Evolutionary conservation across 805 yeast species (phyloP).

Genomic region (Candida germanica): DNA sequence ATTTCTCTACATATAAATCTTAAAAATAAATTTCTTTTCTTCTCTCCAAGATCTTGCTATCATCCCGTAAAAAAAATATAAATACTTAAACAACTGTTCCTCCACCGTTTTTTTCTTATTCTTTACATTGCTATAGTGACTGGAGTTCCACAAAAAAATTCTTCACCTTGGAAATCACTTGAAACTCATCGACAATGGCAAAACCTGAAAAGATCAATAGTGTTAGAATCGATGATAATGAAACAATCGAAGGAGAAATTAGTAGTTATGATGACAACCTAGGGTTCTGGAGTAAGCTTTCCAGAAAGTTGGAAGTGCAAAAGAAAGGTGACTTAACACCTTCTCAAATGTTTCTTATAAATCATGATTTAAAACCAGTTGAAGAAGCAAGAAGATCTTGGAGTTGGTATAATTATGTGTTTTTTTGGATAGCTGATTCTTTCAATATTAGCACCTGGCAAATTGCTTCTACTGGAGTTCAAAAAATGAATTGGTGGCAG

Average conservation of each 20-base stretch:
- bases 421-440: conserved; percentile 87
- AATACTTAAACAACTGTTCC: too few species aligned
- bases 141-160: background rate
- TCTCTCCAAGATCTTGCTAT: too few species aligned
- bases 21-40: too few species aligned
- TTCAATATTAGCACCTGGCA: conserved; percentile 90
- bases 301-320: conserved; percentile 26
- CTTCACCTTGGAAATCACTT: too few species aligned
- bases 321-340: conserved; percentile 44
- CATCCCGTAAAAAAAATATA: too few species aligned
- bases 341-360: conserved; percentile 64
- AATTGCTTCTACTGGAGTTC: conserved; percentile 80
- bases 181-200: background rate
- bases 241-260: conserved; percentile 10
- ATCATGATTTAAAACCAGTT: conserved; percentile 77
- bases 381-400: conserved; percentile 74
- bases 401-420: conserved; percentile 78
- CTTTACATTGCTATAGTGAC: too few species aligned
- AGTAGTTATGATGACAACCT: conserved; percentile 10
- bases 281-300: conserved; percentile 12
- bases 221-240: conserved; percentile 7
- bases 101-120: too few species aligned
- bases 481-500: conserved; percentile 82
- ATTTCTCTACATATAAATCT: too few species aligned
- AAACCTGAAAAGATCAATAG: conserved; percentile 3